A percentile compares a stretch with the other conserved stretches of the same genome.
Evolutionary conservation across 2,329 filamentous ascomycete species (phyloP).

Genomic region (Penicillium oxalicum): DNA sequence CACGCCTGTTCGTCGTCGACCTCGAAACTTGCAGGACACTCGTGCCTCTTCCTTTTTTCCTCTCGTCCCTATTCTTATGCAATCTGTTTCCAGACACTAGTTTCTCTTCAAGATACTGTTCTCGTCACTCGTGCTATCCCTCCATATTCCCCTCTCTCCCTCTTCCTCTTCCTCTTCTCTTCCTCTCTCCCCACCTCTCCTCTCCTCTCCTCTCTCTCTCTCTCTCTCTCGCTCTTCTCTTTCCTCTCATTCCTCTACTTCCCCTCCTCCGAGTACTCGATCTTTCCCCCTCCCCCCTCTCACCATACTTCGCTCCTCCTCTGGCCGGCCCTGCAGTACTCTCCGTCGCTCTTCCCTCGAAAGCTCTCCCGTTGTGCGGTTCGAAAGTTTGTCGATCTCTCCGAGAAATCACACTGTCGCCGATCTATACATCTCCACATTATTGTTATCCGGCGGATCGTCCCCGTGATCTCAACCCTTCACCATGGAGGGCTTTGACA

Average conservation of each 20-base stretch:
- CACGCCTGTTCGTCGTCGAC: background rate
- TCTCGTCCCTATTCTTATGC: background rate
- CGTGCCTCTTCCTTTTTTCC: slow-evolving; percentile 1
- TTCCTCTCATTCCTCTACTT: slow-evolving; percentile 2
- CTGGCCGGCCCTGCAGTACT: slow-evolving; percentile 1
- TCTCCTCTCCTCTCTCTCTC: background rate
- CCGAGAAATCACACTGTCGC: too few relatives aligned
- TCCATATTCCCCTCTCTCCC: background rate
- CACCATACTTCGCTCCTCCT: slow-evolving; percentile 4
- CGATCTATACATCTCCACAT: too few relatives aligned
- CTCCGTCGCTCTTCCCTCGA: too few relatives aligned
- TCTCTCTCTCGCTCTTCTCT: background rate
- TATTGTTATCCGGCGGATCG: too few relatives aligned
- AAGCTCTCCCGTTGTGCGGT: too few relatives aligned
- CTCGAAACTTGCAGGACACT: background rate
- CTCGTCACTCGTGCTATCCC: background rate
- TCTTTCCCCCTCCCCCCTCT: background rate
- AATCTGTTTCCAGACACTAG: background rate
- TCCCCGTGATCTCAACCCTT: slow-evolving; percentile 5
- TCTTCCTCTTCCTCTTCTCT: background rate
- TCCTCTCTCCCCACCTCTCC: background rate
- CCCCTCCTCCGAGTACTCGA: slow-evolving; percentile 1
- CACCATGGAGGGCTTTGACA: slow-evolving; percentile 54
- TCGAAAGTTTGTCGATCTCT: too few relatives aligned
- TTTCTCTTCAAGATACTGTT: too few relatives aligned